phyloP scores from a whole-genome alignment of 31 red algal species.

The Asparagopsis taxiformis region DNA sequence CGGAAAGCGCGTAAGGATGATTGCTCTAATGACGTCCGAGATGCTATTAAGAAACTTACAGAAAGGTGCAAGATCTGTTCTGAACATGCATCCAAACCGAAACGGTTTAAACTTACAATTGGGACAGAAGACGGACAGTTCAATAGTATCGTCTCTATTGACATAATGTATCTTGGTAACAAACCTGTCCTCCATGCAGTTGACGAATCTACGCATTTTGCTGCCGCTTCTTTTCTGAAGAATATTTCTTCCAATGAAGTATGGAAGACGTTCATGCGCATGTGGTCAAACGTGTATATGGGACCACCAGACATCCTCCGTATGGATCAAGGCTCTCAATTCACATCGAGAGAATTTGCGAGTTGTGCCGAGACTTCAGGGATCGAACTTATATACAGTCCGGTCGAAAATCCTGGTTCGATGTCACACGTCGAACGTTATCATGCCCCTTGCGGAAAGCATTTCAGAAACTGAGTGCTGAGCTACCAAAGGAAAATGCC shows the following conservation, averaged over 20 bases:
- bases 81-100: no score
- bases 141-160: no score
- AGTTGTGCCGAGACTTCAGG: background rate
- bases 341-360: conserved; percentile 19
- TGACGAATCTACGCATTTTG: background rate
- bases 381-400: conserved; percentile 14
- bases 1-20: background rate
- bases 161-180: background rate
- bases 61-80: background rate
- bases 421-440: conserved; percentile 37
- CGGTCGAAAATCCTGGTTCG: conserved; percentile 14
- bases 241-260: background rate
- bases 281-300: conserved; percentile 26
- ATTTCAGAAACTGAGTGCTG: conserved; percentile 4
- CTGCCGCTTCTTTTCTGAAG: no score
- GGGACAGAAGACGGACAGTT: no score
- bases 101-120: no score
- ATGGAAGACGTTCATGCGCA: conserved; percentile 1
- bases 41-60: background rate
- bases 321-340: conserved; percentile 44
- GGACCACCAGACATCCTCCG: no score
- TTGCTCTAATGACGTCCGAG: background rate
- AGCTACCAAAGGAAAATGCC: background rate
- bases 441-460: background rate
- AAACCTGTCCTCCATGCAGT: conserved; percentile 2